A percentile compares a stretch with the other conserved stretches of the same genome.
Conservation (phyloP, 2,329 filamentous ascomycete genomes). For the Zymoseptoria crescenta region DNA sequence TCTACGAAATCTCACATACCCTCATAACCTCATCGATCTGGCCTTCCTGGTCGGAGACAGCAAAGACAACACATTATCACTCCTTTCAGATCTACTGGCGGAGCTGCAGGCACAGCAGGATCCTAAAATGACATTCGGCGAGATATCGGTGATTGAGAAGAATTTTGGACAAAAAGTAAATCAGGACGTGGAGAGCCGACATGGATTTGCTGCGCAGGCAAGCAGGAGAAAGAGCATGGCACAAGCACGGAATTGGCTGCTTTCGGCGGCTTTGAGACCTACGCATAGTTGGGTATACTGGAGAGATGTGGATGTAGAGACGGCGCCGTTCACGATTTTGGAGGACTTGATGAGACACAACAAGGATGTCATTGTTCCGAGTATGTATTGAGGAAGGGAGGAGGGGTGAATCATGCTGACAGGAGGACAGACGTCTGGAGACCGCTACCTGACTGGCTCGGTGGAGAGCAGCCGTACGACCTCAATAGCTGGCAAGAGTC, state of each 20-base stretch:
- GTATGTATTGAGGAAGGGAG: conserved; percentile 52
- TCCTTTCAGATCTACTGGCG: conserved; percentile 68
- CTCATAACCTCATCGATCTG: conserved; percentile 90
- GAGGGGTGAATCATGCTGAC: conserved; percentile 8
- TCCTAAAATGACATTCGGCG: conserved; percentile 75
- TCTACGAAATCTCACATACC: conserved; percentile 91
- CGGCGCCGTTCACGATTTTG: conserved; percentile 89
- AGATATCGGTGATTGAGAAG: conserved; percentile 97
- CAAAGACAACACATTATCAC: conserved; percentile 76
- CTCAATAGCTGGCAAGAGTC: conserved; percentile 99
- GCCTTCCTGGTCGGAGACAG: conserved; percentile 97
- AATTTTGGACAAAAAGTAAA: conserved; percentile 98
- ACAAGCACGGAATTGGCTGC: conserved; percentile 90
- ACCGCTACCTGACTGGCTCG: conserved; percentile 96
- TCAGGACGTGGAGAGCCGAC: conserved; percentile 93
- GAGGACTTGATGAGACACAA: conserved; percentile 98
- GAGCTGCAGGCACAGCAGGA: conserved; percentile 74
- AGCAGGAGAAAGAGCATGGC: conserved; percentile 94
- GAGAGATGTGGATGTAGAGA: conserved; percentile 97
- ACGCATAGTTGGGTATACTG: conserved; percentile 99
- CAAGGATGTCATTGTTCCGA: conserved; percentile 96
- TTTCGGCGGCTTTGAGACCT: conserved; percentile 85
- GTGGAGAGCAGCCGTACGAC: conserved; percentile 96
- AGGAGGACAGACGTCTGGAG: conserved; percentile 68
- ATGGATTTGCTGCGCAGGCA: conserved; percentile 94